Evolutionary conservation across 768 basidiomycete genomes (phyloP).

Genomic region (Suillus americanus): DNA sequence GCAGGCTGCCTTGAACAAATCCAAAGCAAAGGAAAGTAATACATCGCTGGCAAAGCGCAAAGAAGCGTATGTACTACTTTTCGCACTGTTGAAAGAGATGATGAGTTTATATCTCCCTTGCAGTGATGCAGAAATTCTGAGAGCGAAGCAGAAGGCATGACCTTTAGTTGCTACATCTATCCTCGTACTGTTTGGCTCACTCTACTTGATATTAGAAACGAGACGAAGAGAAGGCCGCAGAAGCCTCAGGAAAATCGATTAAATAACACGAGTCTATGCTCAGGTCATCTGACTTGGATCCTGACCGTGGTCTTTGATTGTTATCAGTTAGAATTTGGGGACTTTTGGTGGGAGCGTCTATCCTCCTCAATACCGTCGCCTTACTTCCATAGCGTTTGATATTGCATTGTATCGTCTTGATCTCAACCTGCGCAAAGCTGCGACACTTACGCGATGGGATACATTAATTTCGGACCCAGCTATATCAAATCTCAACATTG

Average conservation of each 20-base stretch:
- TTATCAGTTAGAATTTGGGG: slow-evolving; percentile 9
- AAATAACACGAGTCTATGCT: slow-evolving; percentile 38
- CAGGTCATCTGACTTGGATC: slow-evolving; percentile 15
- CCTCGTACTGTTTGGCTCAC: slow-evolving; percentile 9
- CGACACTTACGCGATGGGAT: not conserved
- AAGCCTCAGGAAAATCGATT: slow-evolving; percentile 20
- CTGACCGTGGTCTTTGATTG: slow-evolving; percentile 10
- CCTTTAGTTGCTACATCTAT: slow-evolving; percentile 9
- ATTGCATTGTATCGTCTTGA: not conserved
- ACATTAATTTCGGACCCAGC: not conserved
- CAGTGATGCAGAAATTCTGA: slow-evolving; percentile 75
- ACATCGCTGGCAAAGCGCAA: slow-evolving; percentile 63
- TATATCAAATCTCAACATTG: not conserved
- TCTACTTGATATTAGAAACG: slow-evolving; percentile 43
- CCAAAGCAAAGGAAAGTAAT: slow-evolving; percentile 72
- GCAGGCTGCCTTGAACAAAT: slow-evolving; percentile 45
- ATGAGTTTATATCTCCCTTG: slow-evolving; percentile 23
- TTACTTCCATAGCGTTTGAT: not conserved
- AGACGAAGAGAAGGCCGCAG: slow-evolving; percentile 46
- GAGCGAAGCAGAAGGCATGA: slow-evolving; percentile 77
- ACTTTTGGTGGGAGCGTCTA: slow-evolving; percentile 13
- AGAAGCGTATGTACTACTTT: slow-evolving; percentile 60
- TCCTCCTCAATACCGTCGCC: slow-evolving; percentile 13
- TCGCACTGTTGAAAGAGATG: slow-evolving; percentile 11
- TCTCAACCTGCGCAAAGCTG: not conserved